Conservation (phyloP, 352 stramenopile genomes). For the Phytophthora foliorum region DNA sequence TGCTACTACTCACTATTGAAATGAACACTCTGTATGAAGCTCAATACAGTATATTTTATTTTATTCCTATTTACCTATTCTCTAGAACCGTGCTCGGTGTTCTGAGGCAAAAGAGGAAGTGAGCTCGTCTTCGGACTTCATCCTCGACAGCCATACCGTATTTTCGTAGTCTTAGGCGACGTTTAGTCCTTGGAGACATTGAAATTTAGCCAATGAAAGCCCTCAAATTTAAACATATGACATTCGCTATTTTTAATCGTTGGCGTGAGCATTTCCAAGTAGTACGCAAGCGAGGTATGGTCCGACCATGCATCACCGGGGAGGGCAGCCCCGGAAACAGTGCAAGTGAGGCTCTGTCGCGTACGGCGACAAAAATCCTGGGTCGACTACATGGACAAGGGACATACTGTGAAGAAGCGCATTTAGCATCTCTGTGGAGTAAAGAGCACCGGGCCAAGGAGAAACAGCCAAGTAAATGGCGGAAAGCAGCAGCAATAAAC, state of each 20-base stretch:
- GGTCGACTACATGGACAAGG: constrained; percentile 1
- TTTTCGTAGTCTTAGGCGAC: too few species aligned
- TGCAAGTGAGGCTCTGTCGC: constrained; percentile 1
- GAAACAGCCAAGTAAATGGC: too few species aligned
- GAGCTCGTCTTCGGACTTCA: constrained; percentile 8
- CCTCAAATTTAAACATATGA: too few species aligned
- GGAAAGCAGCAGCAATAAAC: too few species aligned
- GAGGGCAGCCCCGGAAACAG: constrained; percentile 6
- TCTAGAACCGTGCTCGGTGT: background rate
- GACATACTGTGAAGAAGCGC: background rate
- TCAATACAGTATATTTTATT: background rate
- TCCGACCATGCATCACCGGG: background rate
- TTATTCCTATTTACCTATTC: constrained; percentile 10
- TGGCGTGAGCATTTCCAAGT: too few species aligned
- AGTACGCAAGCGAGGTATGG: background rate
- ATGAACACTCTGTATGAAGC: background rate
- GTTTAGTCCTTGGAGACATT: too few species aligned
- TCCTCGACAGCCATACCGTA: background rate
- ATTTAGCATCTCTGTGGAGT: background rate
- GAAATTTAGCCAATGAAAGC: too few species aligned
- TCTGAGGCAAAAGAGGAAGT: constrained; percentile 11
- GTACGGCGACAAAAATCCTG: constrained; percentile 7
- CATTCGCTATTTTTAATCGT: too few species aligned
- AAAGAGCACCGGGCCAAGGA: too few species aligned
- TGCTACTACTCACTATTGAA: too few species aligned